phyloP scores from a whole-genome alignment of 805 yeast genomes.

The Alloascoidea hylecoeti region DNA sequence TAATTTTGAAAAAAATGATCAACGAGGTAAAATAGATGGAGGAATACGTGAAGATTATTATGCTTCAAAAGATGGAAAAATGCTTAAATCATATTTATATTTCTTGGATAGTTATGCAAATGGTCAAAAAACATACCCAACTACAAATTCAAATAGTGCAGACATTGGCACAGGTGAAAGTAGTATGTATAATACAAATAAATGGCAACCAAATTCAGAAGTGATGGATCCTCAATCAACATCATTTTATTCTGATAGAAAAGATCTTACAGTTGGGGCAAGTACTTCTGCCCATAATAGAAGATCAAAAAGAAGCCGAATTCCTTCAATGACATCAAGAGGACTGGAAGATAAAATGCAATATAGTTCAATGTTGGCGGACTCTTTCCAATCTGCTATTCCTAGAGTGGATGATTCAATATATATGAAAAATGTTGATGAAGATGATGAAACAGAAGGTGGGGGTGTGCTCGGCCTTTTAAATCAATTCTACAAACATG shows the following conservation, averaged over 20 bases:
- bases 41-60: constrained; percentile 22
- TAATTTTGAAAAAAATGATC: constrained; percentile 45
- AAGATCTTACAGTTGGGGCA: background rate
- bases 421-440: too few relatives aligned
- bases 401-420: constrained; percentile 24
- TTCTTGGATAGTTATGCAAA: constrained; percentile 72
- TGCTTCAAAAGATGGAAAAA: constrained; percentile 57
- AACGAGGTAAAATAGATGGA: constrained; percentile 14
- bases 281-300: background rate
- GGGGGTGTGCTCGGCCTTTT: constrained; percentile 67
- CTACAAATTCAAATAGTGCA: background rate
- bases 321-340: constrained; percentile 2
- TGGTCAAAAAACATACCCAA: constrained; percentile 3
- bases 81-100: constrained; percentile 83
- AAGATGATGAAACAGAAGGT: constrained; percentile 17
- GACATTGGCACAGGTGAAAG: constrained; percentile 1
- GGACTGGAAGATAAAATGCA: background rate
- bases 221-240: background rate
- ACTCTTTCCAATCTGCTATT: constrained; percentile 24
- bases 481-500: constrained; percentile 59
- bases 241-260: constrained; percentile 2
- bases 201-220: background rate
- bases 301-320: background rate
- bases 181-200: constrained; percentile 1
- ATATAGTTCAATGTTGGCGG: constrained; percentile 19